Base-by-base conservation (phyloP, 164 flowering plant genomes). In the Chimonanthus salicifolius region DNA sequence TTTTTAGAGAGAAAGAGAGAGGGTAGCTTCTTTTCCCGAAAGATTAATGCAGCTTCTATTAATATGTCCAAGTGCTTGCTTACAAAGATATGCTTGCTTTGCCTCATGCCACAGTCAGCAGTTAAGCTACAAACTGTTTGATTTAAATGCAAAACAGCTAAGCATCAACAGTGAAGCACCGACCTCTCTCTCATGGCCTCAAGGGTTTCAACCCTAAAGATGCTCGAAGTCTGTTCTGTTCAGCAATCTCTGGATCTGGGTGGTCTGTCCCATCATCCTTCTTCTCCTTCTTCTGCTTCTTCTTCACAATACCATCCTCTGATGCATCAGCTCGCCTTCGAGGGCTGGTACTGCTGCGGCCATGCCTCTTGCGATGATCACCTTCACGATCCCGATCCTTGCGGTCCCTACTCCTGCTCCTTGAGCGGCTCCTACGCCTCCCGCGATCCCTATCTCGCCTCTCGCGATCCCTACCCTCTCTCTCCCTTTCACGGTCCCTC, bases 231-330 rank as follows among this genome's bases (percentile, higher is more conserved):
- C 87, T 89, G 80, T 96, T 96, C 11, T 84, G 86, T 78, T 89
- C 99, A 2, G 97, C 98, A 79, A 94, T 92, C 83, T 94, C 98
- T 5, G 99, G 98, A 81, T 95, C 96, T 2, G 94, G 98, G 74
- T 93, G 97, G 72, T 94, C 97, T 0, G 97, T 92, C 16, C 97
- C 97, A 78, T 92, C 97, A 75, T 89, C 94, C 81, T 86, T 90
- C 83, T 82, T 83, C 64, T 88, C 89, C 89, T 87, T 91, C 88
- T 87, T 90, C 83, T 78, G 87, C 47, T 89, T 80, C 74, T 90
- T 90, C 33, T 85, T 86, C 7, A 79, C 64, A n/a, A 18, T 20
- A 13, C 71, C 77, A 67, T 82, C 86, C 20, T 81, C 88, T 21
- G 72, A 8, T 33, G 75, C 93, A 67, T 84, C 88, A 0, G 74